Percentiles rank a stretch among this genome's conserved stretches.
Evolutionary conservation across 2,329 filamentous ascomycete genomes (phyloP).

Genomic region (Sporothrix schenckii): DNA sequence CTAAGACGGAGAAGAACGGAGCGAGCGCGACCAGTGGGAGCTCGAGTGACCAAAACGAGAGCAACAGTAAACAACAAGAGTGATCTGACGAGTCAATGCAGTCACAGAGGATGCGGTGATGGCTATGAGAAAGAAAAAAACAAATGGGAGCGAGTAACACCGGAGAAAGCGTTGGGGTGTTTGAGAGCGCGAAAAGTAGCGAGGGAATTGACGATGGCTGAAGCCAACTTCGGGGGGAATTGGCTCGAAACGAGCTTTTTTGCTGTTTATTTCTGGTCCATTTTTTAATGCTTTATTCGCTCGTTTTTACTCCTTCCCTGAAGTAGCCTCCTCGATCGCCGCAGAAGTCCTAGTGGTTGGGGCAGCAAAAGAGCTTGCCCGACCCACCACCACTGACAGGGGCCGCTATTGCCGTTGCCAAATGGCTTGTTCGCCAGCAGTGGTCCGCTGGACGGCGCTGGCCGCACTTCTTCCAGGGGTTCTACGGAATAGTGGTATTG

Average conservation of each 20-base stretch:
- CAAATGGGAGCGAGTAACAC: constrained; percentile 19
- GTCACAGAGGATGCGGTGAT: constrained; percentile 14
- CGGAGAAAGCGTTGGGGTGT: constrained; percentile 30
- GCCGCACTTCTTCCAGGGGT: neutral
- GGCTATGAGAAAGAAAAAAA: constrained; percentile 18
- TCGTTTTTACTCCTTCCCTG: constrained; percentile 29
- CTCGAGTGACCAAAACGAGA: constrained; percentile 9
- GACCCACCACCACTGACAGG: constrained; percentile 28
- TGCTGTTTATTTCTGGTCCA: constrained; percentile 17
- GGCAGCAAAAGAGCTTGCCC: constrained; percentile 16
- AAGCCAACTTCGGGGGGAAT: constrained; percentile 33
- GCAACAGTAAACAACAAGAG: constrained; percentile 9
- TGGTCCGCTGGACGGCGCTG: constrained; percentile 22
- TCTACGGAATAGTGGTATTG: no score
- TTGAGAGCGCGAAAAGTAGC: constrained; percentile 27
- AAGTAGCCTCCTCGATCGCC: constrained; percentile 29
- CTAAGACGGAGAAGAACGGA: constrained; percentile 29
- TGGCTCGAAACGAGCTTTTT: constrained; percentile 33
- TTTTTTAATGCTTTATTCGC: constrained; percentile 23
- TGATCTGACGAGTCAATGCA: constrained; percentile 15
- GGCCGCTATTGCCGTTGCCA: neutral
- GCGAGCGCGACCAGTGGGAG: constrained; percentile 1
- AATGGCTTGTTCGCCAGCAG: neutral
- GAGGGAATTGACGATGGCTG: constrained; percentile 33
- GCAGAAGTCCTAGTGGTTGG: constrained; percentile 5